A percentile compares a stretch with the other conserved stretches of the same genome.
Conservation (phyloP, 2,329 filamentous ascomycete species). For the Ceratocystis diversiconidia region DNA sequence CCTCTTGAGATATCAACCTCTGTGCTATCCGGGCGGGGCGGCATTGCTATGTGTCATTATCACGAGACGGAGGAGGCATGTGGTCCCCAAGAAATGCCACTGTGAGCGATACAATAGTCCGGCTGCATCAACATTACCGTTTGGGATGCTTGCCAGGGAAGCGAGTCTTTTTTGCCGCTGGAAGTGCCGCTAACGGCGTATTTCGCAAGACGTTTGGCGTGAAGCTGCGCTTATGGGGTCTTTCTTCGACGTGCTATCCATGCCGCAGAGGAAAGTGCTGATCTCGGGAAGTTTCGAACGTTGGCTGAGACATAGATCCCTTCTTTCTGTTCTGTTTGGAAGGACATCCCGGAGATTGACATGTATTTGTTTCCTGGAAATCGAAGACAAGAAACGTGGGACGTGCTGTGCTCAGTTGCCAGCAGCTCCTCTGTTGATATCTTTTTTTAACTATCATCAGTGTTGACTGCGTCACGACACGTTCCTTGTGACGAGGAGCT, state of each 20-base stretch:
- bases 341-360: background rate
- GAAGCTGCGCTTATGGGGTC: background rate
- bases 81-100: too few relatives aligned
- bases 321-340: background rate
- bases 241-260: background rate
- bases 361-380: background rate
- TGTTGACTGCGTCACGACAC: background rate
- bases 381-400: background rate
- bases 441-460: background rate
- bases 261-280: background rate
- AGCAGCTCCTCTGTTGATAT: background rate
- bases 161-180: too few relatives aligned
- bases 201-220: background rate
- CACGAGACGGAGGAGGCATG: too few relatives aligned
- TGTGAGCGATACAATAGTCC: background rate
- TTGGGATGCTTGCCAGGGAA: too few relatives aligned
- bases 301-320: background rate
- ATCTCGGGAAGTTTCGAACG: background rate
- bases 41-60: too few relatives aligned
- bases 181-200: background rate
- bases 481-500: background rate
- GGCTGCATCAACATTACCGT: background rate
- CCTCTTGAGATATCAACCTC: too few relatives aligned
- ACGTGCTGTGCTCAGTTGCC: background rate
- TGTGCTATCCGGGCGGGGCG: too few relatives aligned